Conservation (phyloP, 2,329 filamentous ascomycete genomes). For the Fusarium fracticaudum region DNA sequence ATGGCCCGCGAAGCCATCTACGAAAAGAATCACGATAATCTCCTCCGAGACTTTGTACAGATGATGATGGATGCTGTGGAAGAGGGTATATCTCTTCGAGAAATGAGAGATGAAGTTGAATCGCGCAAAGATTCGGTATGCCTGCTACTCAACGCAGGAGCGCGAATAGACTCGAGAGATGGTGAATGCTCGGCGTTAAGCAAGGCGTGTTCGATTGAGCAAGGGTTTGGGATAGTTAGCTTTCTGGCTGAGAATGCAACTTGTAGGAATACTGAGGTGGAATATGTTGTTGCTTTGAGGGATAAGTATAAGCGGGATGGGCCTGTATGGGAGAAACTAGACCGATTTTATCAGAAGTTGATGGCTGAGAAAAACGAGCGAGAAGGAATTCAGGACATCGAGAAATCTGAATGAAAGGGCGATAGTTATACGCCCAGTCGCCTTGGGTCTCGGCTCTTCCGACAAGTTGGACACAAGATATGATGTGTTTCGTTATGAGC, state of each 20-base stretch:
- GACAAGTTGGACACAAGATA: too few species aligned
- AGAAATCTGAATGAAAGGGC: background rate
- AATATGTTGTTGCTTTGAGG: background rate
- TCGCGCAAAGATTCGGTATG: background rate
- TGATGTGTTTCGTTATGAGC: background rate
- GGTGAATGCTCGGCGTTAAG: background rate
- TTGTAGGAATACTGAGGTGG: background rate
- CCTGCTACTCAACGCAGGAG: background rate
- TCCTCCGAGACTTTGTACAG: background rate
- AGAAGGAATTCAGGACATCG: fast-evolving
- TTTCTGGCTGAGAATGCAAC: background rate
- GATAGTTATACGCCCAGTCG: too few species aligned
- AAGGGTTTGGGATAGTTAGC: background rate
- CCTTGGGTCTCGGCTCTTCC: too few species aligned
- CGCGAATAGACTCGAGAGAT: background rate
- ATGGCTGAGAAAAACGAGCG: background rate
- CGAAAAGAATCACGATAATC: fast-evolving
- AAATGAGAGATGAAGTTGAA: background rate
- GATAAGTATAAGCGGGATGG: background rate
- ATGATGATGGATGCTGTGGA: background rate
- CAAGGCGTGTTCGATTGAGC: background rate
- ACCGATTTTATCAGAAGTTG: background rate
- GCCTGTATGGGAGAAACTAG: background rate
- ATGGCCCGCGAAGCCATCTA: background rate
- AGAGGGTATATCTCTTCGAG: fast-evolving